phyloP scores from a whole-genome alignment of 2,329 filamentous ascomycete species.

The Lasiodiplodia citricola region DNA sequence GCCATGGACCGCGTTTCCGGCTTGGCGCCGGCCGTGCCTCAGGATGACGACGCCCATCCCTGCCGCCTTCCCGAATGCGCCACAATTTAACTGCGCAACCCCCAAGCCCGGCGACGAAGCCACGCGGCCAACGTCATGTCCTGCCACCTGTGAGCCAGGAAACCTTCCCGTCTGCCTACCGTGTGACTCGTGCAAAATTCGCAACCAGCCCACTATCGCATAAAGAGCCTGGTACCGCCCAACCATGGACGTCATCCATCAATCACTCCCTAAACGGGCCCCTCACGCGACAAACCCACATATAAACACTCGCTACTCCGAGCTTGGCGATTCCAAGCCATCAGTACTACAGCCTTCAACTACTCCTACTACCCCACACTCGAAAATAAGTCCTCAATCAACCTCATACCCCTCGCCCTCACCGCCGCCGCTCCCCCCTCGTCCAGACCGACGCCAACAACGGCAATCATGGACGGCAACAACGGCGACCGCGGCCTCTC shows the following conservation, averaged over 20 bases:
- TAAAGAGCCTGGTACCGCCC: not conserved
- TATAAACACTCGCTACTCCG: not conserved
- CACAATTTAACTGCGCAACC: not conserved
- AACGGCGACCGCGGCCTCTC: constrained; percentile 6
- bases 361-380: not conserved
- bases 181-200: not conserved
- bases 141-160: not conserved
- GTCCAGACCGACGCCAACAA: not conserved
- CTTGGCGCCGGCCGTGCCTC: not conserved
- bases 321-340: not conserved
- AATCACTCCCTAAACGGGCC: not conserved
- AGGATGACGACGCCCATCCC: constrained; percentile 7
- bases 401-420: not conserved
- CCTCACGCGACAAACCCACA: not conserved
- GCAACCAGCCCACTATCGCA: not conserved
- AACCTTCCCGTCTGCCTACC: not conserved
- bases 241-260: not conserved
- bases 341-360: not conserved
- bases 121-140: constrained; percentile 16
- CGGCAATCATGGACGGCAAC: constrained; percentile 13
- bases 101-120: constrained; percentile 3
- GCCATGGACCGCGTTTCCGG: constrained; percentile 11
- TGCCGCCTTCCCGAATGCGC: constrained; percentile 17
- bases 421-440: not conserved
- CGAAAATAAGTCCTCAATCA: not conserved